Percentiles rank a stretch among this genome's conserved stretches.
Conservation (phyloP, 306 rosid genomes). For the Sechiopsis laciniata region DNA sequence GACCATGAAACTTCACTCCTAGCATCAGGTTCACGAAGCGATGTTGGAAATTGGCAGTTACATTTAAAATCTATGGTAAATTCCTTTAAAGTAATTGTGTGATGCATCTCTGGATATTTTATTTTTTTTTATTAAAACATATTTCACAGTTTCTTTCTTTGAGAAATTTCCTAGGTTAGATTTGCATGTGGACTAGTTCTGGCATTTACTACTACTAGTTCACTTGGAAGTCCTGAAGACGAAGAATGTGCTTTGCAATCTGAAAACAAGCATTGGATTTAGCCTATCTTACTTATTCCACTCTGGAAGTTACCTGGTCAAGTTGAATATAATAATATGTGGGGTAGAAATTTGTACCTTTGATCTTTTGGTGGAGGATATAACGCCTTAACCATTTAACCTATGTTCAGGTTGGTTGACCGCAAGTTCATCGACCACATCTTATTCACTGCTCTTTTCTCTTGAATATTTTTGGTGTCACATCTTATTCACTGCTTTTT, state of each 20-base stretch:
- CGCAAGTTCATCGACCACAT: neutral
- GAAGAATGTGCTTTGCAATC: neutral
- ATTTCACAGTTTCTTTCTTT: neutral
- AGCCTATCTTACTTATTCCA: neutral
- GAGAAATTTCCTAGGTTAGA: neutral
- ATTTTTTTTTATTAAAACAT: neutral
- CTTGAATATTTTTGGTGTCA: too few species aligned
- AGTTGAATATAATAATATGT: neutral
- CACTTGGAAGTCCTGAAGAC: neutral
- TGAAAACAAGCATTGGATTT: neutral
- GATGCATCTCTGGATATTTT: neutral
- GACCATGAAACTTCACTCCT: conserved; percentile 53
- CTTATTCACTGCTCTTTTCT: too few species aligned
- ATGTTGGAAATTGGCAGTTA: conserved; percentile 88
- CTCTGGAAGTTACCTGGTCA: too few species aligned
- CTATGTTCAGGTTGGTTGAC: neutral
- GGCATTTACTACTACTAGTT: conserved; percentile 13
- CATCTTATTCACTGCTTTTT: too few species aligned
- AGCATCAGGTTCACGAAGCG: conserved; percentile 68
- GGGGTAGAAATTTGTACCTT: neutral
- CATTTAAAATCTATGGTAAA: conserved; percentile 83
- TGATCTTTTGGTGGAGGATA: neutral
- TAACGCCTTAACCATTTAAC: too few species aligned
- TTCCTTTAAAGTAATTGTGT: neutral
- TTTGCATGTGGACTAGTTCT: neutral